Base-by-base conservation (phyloP, 2,329 filamentous ascomycete species). In the Cladosporium phlei region DNA sequence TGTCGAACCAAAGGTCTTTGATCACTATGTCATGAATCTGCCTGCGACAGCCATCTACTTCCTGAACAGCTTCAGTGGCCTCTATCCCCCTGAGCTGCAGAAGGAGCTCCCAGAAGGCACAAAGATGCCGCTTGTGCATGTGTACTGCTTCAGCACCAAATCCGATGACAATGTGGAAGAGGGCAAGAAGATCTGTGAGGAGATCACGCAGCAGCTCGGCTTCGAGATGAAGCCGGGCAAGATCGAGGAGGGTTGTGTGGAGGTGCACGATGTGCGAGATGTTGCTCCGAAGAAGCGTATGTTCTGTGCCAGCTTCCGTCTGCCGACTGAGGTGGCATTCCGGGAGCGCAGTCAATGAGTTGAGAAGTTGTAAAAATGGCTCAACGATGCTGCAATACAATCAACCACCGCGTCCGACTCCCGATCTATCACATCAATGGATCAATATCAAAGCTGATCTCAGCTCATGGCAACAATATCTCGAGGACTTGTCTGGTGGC, bases 1-100 rank as follows among this genome's bases (percentile, higher is more conserved):
- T 14, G 46, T 57, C 9, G 74, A 89, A 35, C 91, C 91, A 2
- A 76, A 76, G 2, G 83, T 83, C 28, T 87, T 97, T 63, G 78
- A 82, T n/a, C 93, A 97, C 71, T 98, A 90, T 65, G 86, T 97
- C 55, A 96, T 98, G 88, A 98, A 98, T 68, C 83, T 98, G 12
- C 93, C 93, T 1, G 93, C 90, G 1, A 86, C 82, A 1, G 91
- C 93, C 1, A 83, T 93, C 50, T 83, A 86, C 49, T 98, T 98
- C 64, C 75, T 96, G 59, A 72, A 79, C 22, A 72, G 74, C 10
- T 94, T 89, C 73, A 79, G 82, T 16, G 91, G 93, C 4, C 68
- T 95, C 12, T 97, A 96, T 63, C 70, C 78, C 3, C 38, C 54
- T 3, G 46, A 53, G 30, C 53, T 60, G 14, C 54, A 51, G 8